Evolutionary conservation across 768 basidiomycete genomes (phyloP), one percentile per base, ranked within the genome.

Genomic region (Hericium coralloides): DNA sequence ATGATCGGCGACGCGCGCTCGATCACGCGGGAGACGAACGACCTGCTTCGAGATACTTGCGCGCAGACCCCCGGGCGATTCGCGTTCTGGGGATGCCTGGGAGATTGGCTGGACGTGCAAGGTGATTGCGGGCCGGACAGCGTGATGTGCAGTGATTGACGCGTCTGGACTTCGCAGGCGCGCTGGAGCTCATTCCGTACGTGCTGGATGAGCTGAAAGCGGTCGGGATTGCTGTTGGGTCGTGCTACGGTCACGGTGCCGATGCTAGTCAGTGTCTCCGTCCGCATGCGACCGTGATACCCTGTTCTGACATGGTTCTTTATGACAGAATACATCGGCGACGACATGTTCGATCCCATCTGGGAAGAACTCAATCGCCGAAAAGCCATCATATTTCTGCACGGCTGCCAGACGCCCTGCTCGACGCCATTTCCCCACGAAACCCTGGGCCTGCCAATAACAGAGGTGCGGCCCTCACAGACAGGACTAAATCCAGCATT

Each of bases 361-460:
- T 90, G 87, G 87, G 74, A 75, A n/a, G 86, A 85, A 63, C 75
- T 91, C 26, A 60, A 89, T 65, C 72, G 68, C 55, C 77, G 87
- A 38, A 64, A 70, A 8, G 78, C 82, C 2, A 77, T 83, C 26
- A 83, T 89, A 18, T 87, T 89, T 65, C 72, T 91, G 20, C 88
- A 91, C 67, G 87, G 88, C 36, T 76, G 81, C 31, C 85, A 87
- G 65, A 77, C 77, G 4, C 78, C 83, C 5, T 82, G 84, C 10
- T 80, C 83, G 2, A 81, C 77, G 5, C 84, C 85, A 12, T 76
- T 75, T 56, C 86, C 87, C 2, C 80, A 88, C 59, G 71, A 77
- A 7, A 77, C 74, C 55, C 76, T 89, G 12, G 87, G 88, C 20
- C 64, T 89, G 39, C 88, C 88, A 14, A 75, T 88, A 53, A 77